Percentiles rank a stretch among this genome's conserved stretches.
These are phyloP conservation scores for Lachnellula subtilissima DNA, from an alignment of 2,329 filamentous ascomycete species.

Conservation along the genomic window DNA sequence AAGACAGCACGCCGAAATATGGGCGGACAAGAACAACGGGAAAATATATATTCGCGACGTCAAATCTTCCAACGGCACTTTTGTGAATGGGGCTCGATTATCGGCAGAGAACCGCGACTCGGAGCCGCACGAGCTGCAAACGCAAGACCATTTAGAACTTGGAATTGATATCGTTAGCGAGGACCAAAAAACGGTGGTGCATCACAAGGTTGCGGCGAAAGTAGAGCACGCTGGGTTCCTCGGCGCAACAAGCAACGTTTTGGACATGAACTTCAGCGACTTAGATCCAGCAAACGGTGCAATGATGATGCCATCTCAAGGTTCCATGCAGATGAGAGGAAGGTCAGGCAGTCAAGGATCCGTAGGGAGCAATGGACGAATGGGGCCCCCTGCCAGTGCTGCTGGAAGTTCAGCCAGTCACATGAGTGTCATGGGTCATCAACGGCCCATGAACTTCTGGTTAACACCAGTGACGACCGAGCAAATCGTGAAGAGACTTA, in stretches of 20 bases:
- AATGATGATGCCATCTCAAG: constrained; percentile 65
- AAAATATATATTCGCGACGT: constrained; percentile 96
- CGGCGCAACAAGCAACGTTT: constrained; percentile 65
- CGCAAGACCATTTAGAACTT: constrained; percentile 86
- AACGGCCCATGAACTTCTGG: constrained; percentile 76
- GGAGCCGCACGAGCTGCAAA: constrained; percentile 87
- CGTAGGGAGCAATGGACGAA: constrained; percentile 55
- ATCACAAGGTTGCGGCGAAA: constrained; percentile 96
- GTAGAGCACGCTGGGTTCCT: constrained; percentile 92
- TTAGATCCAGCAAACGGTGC: constrained; percentile 74
- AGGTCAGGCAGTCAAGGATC: constrained; percentile 65
- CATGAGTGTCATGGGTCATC: constrained; percentile 58
- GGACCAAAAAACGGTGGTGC: constrained; percentile 96
- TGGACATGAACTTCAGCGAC: constrained; percentile 90
- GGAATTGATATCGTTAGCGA: constrained; percentile 99
- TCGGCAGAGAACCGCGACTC: constrained; percentile 95
- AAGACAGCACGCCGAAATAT: constrained; percentile 92
- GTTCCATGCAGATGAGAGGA: constrained; percentile 65
- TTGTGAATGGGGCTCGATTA: constrained; percentile 86
- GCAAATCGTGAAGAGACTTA: constrained; percentile 77
- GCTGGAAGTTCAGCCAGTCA: constrained; percentile 47
- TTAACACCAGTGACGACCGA: constrained; percentile 87
- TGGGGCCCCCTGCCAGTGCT: constrained; percentile 48
- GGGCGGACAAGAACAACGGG: constrained; percentile 69
- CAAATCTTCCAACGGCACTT: constrained; percentile 97